phyloP scores from a whole-genome alignment of 768 basidiomycete species.

The Dioszegia aurantiaca region DNA sequence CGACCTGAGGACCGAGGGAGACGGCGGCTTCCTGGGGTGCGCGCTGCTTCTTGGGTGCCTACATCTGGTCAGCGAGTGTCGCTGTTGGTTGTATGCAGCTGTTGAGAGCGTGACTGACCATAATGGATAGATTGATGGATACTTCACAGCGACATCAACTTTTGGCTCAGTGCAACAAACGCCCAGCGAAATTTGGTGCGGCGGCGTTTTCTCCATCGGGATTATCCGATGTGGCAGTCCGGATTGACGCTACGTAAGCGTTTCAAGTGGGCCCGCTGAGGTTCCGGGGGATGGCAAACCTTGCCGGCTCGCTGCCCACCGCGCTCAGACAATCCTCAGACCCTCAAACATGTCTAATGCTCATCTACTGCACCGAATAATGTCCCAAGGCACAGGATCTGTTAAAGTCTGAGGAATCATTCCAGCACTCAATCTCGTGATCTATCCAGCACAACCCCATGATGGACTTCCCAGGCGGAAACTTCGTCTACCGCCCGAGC shows the following conservation, averaged over 20 bases:
- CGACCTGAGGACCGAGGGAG: constrained; percentile 90
- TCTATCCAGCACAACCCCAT: too few relatives aligned
- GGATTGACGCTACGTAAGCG: neutral
- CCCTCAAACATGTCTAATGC: too few relatives aligned
- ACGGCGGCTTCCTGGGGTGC: constrained; percentile 71
- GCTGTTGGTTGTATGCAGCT: neutral
- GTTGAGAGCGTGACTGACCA: neutral
- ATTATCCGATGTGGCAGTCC: constrained; percentile 1
- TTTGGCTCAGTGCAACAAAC: constrained; percentile 1
- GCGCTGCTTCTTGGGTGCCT: constrained; percentile 46
- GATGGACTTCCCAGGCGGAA: too few relatives aligned
- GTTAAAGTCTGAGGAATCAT: too few relatives aligned
- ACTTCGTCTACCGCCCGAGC: neutral
- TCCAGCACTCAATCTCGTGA: too few relatives aligned
- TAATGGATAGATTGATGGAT: constrained; percentile 8
- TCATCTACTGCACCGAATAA: too few relatives aligned
- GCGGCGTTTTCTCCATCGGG: constrained; percentile 3
- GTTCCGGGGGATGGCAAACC: constrained; percentile 2
- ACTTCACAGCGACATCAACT: neutral
- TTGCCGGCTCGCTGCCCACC: neutral
- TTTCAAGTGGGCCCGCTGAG: neutral
- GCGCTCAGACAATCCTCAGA: too few relatives aligned
- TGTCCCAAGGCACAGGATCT: too few relatives aligned
- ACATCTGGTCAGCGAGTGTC: neutral
- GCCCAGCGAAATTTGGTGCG: constrained; percentile 5